Evolutionary conservation across 306 rosid genomes (phyloP), one percentile per base, ranked within the genome.

Genomic region (Cicer pinnatifidum): DNA sequence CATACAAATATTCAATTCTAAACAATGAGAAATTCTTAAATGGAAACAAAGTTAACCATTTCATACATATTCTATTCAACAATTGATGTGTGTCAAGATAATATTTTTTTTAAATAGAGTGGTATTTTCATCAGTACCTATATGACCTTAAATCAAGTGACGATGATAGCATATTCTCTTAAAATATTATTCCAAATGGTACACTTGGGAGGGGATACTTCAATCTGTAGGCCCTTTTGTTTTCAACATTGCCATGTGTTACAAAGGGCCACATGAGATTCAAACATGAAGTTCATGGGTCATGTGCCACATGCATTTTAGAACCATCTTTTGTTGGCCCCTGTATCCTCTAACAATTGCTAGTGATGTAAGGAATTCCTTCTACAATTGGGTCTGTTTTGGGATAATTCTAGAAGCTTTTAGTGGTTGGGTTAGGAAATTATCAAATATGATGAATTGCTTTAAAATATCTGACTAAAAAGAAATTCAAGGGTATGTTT

Each of bases 181-280:
- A 13, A 44, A 50, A 44, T 33, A 12, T 57, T 41, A 11, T 72
- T 37, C 15, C 33, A 58, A 38, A 53, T 28, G 4, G 43, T 41
- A 53, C 2, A 66, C 17, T 1, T 41, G 38, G 20, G 20, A 1
- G 2, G 8, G 7, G 43, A 58, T 23, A 40, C 40, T 69, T 61
- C 9, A 59, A 38, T 5, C 17, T 75, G 53, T 44, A 40, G 81
- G 69, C 9, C 63, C 68, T 60, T 81, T 4, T 64, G 65, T 67
- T 50, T 43, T 15, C 88, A 84, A 74, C 84, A 79, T 53, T 57
- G 83, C 58, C 86, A 82, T 77, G 83, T 75, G 87, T 72, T 67
- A 56, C 62, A 0, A 20, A 62, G 83, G 82, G 79, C 71, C 78
- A 81, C 80, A 59, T 63, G 75, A 45, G 71, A 66, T 62, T 15